These are phyloP conservation scores for Musa acuminata DNA, from an alignment of 176 grass and related monocot species.

Conservation along the genomic window DNA sequence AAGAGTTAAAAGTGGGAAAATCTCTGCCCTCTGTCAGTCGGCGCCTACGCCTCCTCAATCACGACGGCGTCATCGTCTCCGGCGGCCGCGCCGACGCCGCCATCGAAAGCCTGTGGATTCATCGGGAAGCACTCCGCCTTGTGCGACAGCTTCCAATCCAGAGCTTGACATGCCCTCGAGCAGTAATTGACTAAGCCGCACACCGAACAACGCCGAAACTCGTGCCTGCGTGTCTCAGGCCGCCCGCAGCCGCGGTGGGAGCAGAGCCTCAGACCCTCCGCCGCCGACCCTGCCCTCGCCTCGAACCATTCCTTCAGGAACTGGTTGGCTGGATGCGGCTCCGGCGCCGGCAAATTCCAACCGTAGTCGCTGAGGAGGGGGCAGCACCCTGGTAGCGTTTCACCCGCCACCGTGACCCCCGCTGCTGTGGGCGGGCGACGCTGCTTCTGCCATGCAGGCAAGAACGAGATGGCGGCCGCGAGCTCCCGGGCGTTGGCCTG, in stretches of 20 bases:
- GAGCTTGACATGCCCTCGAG: slow-evolving; percentile 55
- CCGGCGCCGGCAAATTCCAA: not conserved
- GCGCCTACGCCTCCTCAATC: not conserved
- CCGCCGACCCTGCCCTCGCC: too few relatives aligned
- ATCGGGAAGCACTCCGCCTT: slow-evolving; percentile 22
- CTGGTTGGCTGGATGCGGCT: slow-evolving; percentile 25
- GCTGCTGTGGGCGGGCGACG: not conserved
- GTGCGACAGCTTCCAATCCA: slow-evolving; percentile 53
- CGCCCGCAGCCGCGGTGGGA: slow-evolving; percentile 39
- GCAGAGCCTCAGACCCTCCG: slow-evolving; percentile 24
- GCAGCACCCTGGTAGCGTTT: not conserved
- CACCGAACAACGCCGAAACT: slow-evolving; percentile 53
- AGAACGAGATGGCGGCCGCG: not conserved
- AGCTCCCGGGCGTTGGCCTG: slow-evolving; percentile 38
- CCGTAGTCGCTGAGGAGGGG: slow-evolving; percentile 16
- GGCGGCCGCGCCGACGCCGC: slow-evolving; percentile 7
- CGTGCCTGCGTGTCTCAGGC: slow-evolving; percentile 42
- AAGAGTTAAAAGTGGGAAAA: too few relatives aligned
- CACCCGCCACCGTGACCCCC: not conserved
- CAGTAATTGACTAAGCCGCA: slow-evolving; percentile 47
- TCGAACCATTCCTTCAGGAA: slow-evolving; percentile 65
- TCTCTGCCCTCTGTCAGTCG: not conserved
- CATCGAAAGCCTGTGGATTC: not conserved
- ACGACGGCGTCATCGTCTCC: not conserved
- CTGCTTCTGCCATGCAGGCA: not conserved